Evolutionary conservation across 257 asterid species (phyloP).

Genomic region (Solanum medicagineum): DNA sequence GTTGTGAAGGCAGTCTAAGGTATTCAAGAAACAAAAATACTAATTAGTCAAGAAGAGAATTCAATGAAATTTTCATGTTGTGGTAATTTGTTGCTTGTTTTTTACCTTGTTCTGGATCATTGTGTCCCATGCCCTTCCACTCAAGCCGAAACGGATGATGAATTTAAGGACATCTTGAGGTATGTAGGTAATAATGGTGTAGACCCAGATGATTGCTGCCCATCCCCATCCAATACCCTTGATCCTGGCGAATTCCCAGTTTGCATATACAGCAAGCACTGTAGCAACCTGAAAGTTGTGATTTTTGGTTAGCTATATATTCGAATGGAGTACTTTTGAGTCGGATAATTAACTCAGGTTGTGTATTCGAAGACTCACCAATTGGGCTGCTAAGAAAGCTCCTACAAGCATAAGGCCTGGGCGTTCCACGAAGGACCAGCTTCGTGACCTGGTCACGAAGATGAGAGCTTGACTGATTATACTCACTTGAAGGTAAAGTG

Average conservation of each 20-base stretch:
- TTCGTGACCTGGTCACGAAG: conserved; percentile 75
- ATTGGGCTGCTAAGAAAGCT: conserved; percentile 66
- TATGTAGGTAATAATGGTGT: conserved; percentile 53
- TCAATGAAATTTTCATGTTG: neutral
- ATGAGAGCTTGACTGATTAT: conserved; percentile 86
- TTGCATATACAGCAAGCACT: conserved; percentile 50
- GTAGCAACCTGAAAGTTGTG: conserved; percentile 41
- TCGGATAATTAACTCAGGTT: neutral
- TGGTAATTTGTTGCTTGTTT: neutral
- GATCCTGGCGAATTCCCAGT: conserved; percentile 68
- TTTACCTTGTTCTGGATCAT: conserved; percentile 70
- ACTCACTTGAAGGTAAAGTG: conserved; percentile 93
- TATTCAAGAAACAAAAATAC: neutral
- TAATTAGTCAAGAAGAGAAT: neutral
- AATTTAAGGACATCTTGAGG: conserved; percentile 83
- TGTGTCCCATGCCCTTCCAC: conserved; percentile 71
- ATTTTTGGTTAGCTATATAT: neutral
- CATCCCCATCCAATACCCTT: conserved; percentile 85
- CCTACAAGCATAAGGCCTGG: conserved; percentile 56
- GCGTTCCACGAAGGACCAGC: conserved; percentile 79
- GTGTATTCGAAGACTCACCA: conserved; percentile 21
- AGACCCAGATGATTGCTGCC: conserved; percentile 79
- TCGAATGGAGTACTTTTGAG: neutral
- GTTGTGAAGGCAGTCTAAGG: conserved; percentile 70
- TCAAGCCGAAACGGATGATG: conserved; percentile 40